Base-by-base conservation (phyloP, 257 asterid species). In the Euphrasia confusa region DNA sequence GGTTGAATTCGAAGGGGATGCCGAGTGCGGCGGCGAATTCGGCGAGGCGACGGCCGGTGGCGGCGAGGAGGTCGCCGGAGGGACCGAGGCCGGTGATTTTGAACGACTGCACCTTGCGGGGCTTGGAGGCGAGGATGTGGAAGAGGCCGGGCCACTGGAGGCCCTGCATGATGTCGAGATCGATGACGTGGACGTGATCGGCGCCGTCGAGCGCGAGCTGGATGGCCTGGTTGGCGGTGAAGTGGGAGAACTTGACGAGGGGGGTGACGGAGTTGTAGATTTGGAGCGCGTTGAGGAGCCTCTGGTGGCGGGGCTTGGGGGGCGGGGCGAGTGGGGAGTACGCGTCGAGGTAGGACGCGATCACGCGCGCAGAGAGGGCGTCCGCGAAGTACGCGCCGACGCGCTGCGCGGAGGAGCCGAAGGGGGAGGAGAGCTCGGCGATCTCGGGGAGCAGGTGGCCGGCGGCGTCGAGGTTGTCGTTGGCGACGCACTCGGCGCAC, bases 111-210 rank as follows among this genome's bases (percentile, higher is more conserved):
- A 86, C 64, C 13, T 84, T 82, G 4, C 82, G 74, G 10, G 90
- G 52, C 12, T 85, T 75, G 27, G 94, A 86, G 15, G 95, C 87
- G 55, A 89, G 78, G 68, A 89, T 89, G 78, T 89, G 95, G 77
- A 89, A 89, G 61, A 89, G 74, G 35, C 97, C 97, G 0, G 98
- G 98, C 98, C 98, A 91, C 32, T 91, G 96, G 65, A 91, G 98
- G 11, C 98, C 98, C 71, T 88, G 98, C 96, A 91, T 91, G 66
- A 91, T 81, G 79, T 91, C 96, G 60, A 90, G 88, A 68, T 90
- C 98, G 83, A 91, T 88, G 75, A 91, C 75, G 81, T 91, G 98
- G 73, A 88, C 94, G 67, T 79, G 86, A 55, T 91, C 96, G 79
- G 80, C 86, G 48, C 88, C 84, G 73, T 84, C 92, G 27, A 87